Percentiles rank a stretch among this genome's conserved stretches.
Conservation (phyloP, 441 rosid genomes). For the Lepidium campestre region DNA sequence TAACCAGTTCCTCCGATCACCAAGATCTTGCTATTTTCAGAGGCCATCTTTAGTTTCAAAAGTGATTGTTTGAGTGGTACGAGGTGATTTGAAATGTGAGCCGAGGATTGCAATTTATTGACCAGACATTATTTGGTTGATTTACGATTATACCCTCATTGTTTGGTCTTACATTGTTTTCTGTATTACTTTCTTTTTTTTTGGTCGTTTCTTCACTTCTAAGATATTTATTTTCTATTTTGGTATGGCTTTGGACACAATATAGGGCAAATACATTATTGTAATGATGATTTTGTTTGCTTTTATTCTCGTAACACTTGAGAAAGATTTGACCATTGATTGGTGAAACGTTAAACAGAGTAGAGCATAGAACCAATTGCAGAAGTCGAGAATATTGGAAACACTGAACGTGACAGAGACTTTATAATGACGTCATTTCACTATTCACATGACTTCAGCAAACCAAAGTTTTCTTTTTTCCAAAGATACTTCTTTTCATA, state of each 20-base stretch:
- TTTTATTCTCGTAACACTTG: neutral
- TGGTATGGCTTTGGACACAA: neutral
- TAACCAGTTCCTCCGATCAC: constrained; percentile 58
- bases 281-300: neutral
- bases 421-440: neutral
- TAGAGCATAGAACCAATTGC: neutral
- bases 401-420: neutral
- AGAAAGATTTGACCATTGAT: neutral
- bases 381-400: neutral
- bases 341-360: neutral
- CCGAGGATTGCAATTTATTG: neutral
- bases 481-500: neutral
- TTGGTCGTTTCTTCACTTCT: neutral
- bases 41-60: constrained; percentile 7
- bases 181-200: no score
- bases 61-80: neutral
- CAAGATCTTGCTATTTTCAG: constrained; percentile 36
- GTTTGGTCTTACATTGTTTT: no score
- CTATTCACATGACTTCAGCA: neutral
- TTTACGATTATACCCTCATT: neutral
- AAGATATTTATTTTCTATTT: neutral
- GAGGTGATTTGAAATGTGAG: constrained; percentile 2
- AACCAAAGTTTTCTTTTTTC: neutral
- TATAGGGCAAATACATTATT: neutral
- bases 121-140: neutral